Evolutionary conservation across 768 basidiomycete species (phyloP), one percentile per base, ranked within the genome.

Genomic region (Pleurotus salmoneostramineus): DNA sequence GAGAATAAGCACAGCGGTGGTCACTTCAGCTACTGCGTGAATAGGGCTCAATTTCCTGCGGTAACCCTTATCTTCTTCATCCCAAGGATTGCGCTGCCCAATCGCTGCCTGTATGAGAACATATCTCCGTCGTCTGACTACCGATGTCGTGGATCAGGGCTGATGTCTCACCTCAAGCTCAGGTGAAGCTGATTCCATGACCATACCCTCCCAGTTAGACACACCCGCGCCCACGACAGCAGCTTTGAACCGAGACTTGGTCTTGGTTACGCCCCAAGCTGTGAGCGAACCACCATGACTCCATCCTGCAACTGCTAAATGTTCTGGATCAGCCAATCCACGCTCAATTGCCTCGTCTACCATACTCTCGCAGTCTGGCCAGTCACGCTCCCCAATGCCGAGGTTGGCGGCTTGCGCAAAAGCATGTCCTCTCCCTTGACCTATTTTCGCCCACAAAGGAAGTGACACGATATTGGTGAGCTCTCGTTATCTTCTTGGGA

Each of bases 1-100:
- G 8, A 81, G 61, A 37, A 85, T 63, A 15, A 82, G 67, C 12
- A 83, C 77, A 0, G 82, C 81, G 3, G 77, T 71, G 47, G 63
- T 67, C 31, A 84, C 77, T 0, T 66, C 67, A 15, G 72, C 66
- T 6, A 83, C 71, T 49, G 61, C 63, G 50, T 72, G 73, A 42
- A 73, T 62, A 3, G 73, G 73, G 56, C 69, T 71, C 1, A 64
- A 61, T 56, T 66, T 69, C 37, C 70, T 59, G 62, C 45, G 44
- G 58, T 36, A 59, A 57, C 12, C 21, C 4, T 52, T 55, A 8
- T 17, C 58, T 58, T 63, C 65, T 40, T 58, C 56, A 61, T 69
- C 65, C 73, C 72, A 74, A 15, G 72, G 72, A 12, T 59, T 46
- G n/a, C 64, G 63, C 46, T 64, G 63, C 14, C 71, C 70, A 40